Percentiles rank a stretch among this genome's conserved stretches.
These are phyloP conservation scores for Pseudogymnoascus verrucosus DNA, from an alignment of 2,329 filamentous ascomycete genomes.

Conservation along the genomic window DNA sequence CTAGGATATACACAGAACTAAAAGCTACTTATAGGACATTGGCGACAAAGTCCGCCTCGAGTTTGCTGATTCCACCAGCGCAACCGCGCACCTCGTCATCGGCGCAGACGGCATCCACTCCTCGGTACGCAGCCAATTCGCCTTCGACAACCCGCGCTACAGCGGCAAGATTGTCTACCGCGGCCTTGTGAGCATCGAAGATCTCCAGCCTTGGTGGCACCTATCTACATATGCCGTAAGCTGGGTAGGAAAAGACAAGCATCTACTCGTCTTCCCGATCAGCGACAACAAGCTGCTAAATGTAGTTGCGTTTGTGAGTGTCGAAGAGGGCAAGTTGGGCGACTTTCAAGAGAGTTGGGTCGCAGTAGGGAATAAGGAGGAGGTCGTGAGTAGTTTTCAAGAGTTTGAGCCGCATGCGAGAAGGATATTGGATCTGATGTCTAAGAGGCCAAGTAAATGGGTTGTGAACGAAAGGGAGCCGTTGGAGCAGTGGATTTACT, in stretches of 20 bases:
- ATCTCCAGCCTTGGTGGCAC: constrained; percentile 19
- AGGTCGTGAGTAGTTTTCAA: constrained; percentile 6
- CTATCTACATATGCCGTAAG: constrained; percentile 20
- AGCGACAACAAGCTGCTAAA: constrained; percentile 29
- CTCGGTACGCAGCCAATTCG: not conserved
- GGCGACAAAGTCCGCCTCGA: not conserved
- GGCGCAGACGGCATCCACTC: not conserved
- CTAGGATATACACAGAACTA: not conserved
- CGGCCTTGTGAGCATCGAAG: constrained; percentile 17
- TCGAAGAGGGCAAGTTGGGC: constrained; percentile 25
- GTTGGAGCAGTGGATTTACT: constrained; percentile 7
- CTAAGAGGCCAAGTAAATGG: constrained; percentile 8
- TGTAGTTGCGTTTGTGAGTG: constrained; percentile 30
- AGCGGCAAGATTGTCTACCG: constrained; percentile 23
- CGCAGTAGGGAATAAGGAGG: constrained; percentile 20
- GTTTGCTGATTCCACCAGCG: not conserved
- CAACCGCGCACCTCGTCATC: constrained; percentile 3
- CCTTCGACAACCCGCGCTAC: constrained; percentile 17
- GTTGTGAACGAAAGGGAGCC: not conserved
- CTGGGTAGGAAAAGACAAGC: constrained; percentile 30
- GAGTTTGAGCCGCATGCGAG: too few relatives aligned
- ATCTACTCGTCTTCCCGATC: constrained; percentile 33
- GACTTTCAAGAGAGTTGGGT: constrained; percentile 32
- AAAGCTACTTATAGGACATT: not conserved
- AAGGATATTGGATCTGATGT: not conserved